phyloP scores from a whole-genome alignment of 176 grass and related monocot genomes.

The Hsuehochloa calcarea region DNA sequence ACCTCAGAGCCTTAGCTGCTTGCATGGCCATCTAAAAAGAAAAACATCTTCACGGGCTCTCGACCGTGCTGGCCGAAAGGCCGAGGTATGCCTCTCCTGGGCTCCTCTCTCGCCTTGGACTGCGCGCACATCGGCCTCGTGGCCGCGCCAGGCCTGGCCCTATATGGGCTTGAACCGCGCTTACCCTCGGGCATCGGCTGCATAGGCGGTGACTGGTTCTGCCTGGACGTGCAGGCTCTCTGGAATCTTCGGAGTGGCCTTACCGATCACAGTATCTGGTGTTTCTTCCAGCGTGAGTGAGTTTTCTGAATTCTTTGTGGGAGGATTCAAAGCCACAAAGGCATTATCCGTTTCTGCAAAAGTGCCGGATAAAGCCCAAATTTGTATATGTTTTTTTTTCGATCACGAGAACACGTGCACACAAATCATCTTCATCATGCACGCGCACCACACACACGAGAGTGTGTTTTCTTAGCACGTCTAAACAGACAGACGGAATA shows the following conservation, averaged over 20 bases:
- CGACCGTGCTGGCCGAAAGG: too few species aligned
- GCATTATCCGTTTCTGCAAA: background rate
- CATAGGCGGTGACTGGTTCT: background rate
- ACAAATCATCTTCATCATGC: too few species aligned
- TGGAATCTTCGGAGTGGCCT: background rate
- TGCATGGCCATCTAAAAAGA: background rate
- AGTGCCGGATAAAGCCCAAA: background rate
- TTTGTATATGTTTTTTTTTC: background rate
- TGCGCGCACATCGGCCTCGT: background rate
- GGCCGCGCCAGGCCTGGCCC: background rate
- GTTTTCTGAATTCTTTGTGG: background rate
- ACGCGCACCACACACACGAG: too few species aligned
- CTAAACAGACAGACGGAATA: too few species aligned
- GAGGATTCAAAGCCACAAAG: background rate
- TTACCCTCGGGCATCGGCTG: background rate
- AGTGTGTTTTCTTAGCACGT: too few species aligned
- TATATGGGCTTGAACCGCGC: background rate
- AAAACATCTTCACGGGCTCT: background rate
- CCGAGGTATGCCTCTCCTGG: background rate
- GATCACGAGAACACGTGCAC: too few species aligned
- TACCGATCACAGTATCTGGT: background rate
- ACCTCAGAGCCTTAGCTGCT: background rate
- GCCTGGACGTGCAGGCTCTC: background rate
- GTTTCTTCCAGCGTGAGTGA: background rate
- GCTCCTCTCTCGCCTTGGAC: background rate